phyloP scores from a whole-genome alignment of 768 basidiomycete genomes.

The Daedalea quercina region DNA sequence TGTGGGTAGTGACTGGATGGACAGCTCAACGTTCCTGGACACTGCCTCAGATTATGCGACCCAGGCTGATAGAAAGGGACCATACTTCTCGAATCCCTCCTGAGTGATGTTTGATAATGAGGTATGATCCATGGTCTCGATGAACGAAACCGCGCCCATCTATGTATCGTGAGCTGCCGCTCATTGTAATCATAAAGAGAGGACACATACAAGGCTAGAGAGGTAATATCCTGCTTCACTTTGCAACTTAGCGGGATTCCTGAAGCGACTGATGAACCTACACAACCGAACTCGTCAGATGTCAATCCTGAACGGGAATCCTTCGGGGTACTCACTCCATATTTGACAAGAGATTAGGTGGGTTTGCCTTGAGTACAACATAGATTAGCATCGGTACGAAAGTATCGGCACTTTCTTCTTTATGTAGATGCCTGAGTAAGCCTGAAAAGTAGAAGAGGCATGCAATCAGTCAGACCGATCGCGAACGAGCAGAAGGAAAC shows the following conservation, averaged over 20 bases:
- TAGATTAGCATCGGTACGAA: slow-evolving; percentile 94
- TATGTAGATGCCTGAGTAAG: slow-evolving; percentile 78
- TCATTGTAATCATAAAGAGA: background rate
- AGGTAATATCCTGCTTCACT: slow-evolving; percentile 97
- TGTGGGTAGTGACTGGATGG: slow-evolving; percentile 42
- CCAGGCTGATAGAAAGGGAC: no score
- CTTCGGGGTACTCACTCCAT: slow-evolving; percentile 61
- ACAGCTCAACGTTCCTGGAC: slow-evolving; percentile 54
- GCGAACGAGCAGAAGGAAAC: slow-evolving; percentile 8
- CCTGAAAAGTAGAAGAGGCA: slow-evolving; percentile 38
- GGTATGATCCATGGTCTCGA: slow-evolving; percentile 96
- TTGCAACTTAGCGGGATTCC: slow-evolving; percentile 82
- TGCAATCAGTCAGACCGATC: background rate
- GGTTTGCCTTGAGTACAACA: slow-evolving; percentile 92
- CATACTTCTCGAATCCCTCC: slow-evolving; percentile 83
- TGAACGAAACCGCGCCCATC: slow-evolving; percentile 97
- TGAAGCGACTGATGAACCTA: slow-evolving; percentile 94
- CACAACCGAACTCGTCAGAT: background rate
- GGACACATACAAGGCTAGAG: slow-evolving; percentile 73
- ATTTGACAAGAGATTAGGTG: slow-evolving; percentile 88
- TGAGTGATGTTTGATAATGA: slow-evolving; percentile 91
- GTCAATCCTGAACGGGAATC: background rate
- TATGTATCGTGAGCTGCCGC: slow-evolving; percentile 23
- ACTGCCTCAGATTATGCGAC: no score
- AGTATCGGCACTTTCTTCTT: slow-evolving; percentile 86